Base-by-base conservation (phyloP, 106 monocot genomes). In the Hemerocallis citrina region DNA sequence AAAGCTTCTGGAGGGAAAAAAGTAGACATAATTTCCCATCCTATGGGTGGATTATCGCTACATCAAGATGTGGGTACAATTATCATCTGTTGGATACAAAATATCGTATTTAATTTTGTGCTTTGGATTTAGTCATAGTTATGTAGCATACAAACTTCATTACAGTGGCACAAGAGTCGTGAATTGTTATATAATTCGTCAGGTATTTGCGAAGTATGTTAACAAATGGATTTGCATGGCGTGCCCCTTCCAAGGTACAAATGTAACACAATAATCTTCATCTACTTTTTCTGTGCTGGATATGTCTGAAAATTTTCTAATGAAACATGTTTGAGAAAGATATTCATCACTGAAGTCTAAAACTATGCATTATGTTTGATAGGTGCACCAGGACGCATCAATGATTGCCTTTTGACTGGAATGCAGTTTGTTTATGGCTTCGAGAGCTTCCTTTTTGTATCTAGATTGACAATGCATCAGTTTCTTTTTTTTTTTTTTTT, bases 381-480 rank as follows among this genome's bases (percentile, higher is more conserved):
- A 94, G 93, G 93, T 69, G 85, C 93, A 41, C 89, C 93, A 45
- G 93, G 93, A 72, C 80, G 77, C 62, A 86, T 89, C 57, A 83
- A 78, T 69, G 89, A 89, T 73, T 72, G 80, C 54, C 72, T 94
- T 43, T 83, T 94, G 59, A 94, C 89, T 40, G 93, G 93, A 34
- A 41, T 94, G 41, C 89, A 89, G 50, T 94, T 94, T 80, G 78
- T 89, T 59, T 74, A 83, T 78, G 93, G 93, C 15, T 83, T 89
- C 48, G 70, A 72, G 56, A 89, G 85, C 70, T 85, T 75, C 69
- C 76, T 94, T 56, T 94, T 94, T 75, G 85, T 94, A 40, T 89
- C 89, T 11, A 79, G 85, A 78, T 94, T 89, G 93, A 83, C 66
- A 24, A 94, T 94, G 89, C 93, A 94, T 67, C 93, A 94, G 73